Evolutionary conservation across 306 rosid genomes (phyloP), one percentile per base, ranked within the genome.

Genomic region (Malus asiatica): DNA sequence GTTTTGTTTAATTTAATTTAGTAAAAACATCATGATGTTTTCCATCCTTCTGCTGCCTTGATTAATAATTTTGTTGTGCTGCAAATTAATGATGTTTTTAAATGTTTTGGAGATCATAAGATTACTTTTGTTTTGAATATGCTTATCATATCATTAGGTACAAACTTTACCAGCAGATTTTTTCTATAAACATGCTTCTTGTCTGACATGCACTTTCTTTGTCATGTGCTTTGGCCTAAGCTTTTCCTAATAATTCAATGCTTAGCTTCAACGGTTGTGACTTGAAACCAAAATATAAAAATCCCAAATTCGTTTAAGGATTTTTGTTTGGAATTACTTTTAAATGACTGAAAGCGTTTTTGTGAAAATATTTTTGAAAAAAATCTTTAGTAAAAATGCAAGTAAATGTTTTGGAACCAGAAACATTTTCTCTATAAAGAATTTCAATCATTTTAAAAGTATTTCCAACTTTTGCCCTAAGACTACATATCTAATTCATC

Each of bases 201-300:
- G 92, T 88, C 96, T 80, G 97, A 92, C 97, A 86, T 90, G 90
- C 97, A 81, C 85, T 78, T 81, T 81, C 81, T 71, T 25, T 66
- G 46, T 44, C 70, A 45, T 74, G 78, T 62, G 78, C 61, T 55
- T 73, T 14, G 52, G n/a, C 44, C 77, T 18, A 40, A 0, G 25
- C 55, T 27, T 32, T 66, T 20, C 15, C 48, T 66, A 35, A 66
- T 38, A 10, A 35, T 38, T 35, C 25, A 22, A 59, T 11, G 64
- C 32, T 59, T 59, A 59, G 32, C 6, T 59, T 22, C 16, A 25
- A 23, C 32, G 23, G 23, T 19, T 16, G 59, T 53, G 7, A 53
- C 9, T 38, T 1, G 42, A 6, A 38, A 7, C 59, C n/a, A 19
- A 53, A 53, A 7, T 5, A 66, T 19, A 32, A 11, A 8, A 75